Evolutionary conservation across 2,329 filamentous ascomycete species (phyloP), one percentile per base, ranked within the genome.

Genomic region (Exophiala viscosa): DNA sequence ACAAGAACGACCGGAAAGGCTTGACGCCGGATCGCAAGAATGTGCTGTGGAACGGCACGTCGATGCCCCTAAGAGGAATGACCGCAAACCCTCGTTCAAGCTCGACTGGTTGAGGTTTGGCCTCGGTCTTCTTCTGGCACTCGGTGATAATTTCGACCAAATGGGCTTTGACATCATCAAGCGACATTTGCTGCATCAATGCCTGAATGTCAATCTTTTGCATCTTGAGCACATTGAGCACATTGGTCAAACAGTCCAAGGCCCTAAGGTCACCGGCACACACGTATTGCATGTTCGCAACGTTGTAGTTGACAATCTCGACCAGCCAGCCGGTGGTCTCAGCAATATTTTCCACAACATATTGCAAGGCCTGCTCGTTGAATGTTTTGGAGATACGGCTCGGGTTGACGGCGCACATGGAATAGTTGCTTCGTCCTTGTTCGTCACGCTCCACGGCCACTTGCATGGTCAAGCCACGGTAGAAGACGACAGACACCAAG

Each of bases 381-480:
- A 99, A 99, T 1, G 90, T 96, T 82, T 95, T 96, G 67, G 89
- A 95, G 71, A 99, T 96, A 60, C 93, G 86, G 78, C 90, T 96
- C 33, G 93, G 93, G 77, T 99, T 99, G 73, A 99, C 92, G 52
- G 93, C 93, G 71, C 92, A 96, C 93, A 99, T 99, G 58, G 88
- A 91, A 79, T 99, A 99, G 80, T 97, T 97, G 63, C 91, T 96
- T 51, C 93, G 88, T 34, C 93, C 93, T 60, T 83, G 78, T 54
- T 86, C 91, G 70, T 99, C 93, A 69, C 93, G 90, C 77, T 97
- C 93, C 60, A 99, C 93, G 18, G 93, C 93, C 43, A 99, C 93
- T 75, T 99, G 93, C 93, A 99, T 99, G 17, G 93, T 99, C 66
- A 99, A 78, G 67, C 93, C 93, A 72, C 93, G 90, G 78, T 99